Conservation (phyloP, 768 basidiomycete genomes). For the Lentinus brumalis region DNA sequence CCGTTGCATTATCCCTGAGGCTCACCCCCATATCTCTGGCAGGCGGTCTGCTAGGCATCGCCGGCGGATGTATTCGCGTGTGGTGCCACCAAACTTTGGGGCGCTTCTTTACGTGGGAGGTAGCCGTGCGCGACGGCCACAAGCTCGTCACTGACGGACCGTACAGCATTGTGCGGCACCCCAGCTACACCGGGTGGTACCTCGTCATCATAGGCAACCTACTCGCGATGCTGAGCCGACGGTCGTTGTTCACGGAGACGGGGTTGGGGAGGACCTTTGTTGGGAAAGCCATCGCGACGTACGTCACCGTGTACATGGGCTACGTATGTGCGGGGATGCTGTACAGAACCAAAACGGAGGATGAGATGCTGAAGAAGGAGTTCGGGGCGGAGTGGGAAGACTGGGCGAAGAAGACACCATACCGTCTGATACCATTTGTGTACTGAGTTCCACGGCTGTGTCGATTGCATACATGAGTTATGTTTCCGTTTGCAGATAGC, state of each 20-base stretch:
- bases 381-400: conserved; percentile 20
- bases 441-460: neutral
- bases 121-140: conserved; percentile 14
- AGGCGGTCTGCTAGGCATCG: neutral
- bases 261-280: neutral
- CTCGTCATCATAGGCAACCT: conserved; percentile 6
- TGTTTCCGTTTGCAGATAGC: neutral
- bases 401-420: conserved; percentile 15
- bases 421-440: conserved; percentile 10
- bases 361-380: conserved; percentile 13
- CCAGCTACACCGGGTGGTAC: conserved; percentile 15
- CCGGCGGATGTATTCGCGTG: conserved; percentile 1
- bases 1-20: neutral
- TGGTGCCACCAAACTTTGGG: conserved; percentile 12
- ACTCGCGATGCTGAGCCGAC: neutral
- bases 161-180: conserved; percentile 22
- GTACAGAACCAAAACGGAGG: conserved; percentile 3
- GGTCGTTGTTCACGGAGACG: neutral
- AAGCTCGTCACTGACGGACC: conserved; percentile 17
- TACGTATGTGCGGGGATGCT: neutral
- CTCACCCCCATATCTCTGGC: neutral
- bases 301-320: neutral
- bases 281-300: neutral
- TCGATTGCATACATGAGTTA: neutral
- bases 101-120: conserved; percentile 19